Conservation (phyloP, 208 protist species). For the Trypanosomatidae sp. region DNA sequence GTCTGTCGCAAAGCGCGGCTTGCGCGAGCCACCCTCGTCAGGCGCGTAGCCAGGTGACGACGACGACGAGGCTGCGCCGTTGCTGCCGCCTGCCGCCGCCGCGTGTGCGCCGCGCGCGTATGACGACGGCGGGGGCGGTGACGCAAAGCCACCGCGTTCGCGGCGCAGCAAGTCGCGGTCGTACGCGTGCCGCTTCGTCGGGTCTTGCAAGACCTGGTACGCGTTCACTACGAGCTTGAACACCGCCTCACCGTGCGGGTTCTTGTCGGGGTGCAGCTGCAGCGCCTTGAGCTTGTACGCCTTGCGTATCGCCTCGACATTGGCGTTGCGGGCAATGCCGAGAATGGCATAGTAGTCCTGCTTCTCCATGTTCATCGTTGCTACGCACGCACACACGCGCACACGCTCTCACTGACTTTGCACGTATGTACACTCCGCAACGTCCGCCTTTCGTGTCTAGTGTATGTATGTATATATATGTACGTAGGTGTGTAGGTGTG, state of each 20-base stretch:
- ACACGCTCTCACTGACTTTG: too few species aligned
- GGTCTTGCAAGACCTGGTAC: conserved; percentile 65
- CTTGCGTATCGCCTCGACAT: conserved; percentile 60
- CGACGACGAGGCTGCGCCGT: not conserved
- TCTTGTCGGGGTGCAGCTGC: conserved; percentile 83
- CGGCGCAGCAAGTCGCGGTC: conserved; percentile 42
- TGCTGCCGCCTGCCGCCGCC: not conserved
- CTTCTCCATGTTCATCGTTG: conserved; percentile 20
- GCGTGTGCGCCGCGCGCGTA: not conserved
- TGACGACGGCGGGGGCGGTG: not conserved
- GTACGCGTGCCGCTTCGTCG: conserved; percentile 54
- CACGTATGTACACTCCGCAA: too few species aligned
- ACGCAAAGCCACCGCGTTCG: conserved; percentile 11
- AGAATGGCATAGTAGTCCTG: conserved; percentile 66
- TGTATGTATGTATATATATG: too few species aligned
- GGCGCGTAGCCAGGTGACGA: not conserved
- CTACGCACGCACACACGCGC: not conserved
- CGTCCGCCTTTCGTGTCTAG: too few species aligned
- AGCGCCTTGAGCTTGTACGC: conserved; percentile 79
- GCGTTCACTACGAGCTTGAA: conserved; percentile 75
- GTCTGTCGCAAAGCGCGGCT: conserved; percentile 29
- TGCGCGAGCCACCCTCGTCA: conserved; percentile 6
- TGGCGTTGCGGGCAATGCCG: conserved; percentile 51
- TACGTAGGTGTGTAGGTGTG: too few species aligned
- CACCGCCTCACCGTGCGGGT: conserved; percentile 69